Base-by-base conservation (phyloP, 768 basidiomycete genomes). In the Cystobasidium tubakii region DNA sequence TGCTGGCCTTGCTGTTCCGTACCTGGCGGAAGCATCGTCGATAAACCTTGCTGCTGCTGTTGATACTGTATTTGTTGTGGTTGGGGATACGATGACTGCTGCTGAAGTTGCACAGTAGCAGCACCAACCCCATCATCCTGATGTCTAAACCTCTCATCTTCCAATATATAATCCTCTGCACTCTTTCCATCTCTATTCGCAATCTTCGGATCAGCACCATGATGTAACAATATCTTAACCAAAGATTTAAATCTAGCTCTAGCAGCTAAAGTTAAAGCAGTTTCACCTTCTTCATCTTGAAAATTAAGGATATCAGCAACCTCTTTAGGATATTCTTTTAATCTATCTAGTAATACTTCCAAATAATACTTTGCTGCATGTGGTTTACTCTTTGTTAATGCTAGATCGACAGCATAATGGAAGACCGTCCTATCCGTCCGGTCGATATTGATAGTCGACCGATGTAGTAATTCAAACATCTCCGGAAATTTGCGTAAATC, bases 401-500 rank as follows among this genome's bases (percentile, higher is more conserved):
- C 96, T 21, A 99, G 88, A 78, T 99, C 95, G 44, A 97, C 90
- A 74, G 97, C 90, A 80, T 99, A 94, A 81, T 99, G 96, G 80
- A 99, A 98, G 13, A 98, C 90, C 36, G 95, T 98, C 15, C 95
- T 90, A 80, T 98, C 97, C 80, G 88, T 89, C 81, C 93, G 90
- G 84, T 99, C 96, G 82, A 99, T 98, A 81, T 99, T 97, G 78
- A 98, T 89, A 0, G 95, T 97, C 21, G 94, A 95, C n/a, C 92
- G 89, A 79, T 98, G 96, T 42, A 99, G 82, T 17, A 99, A 86
- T 80, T 98, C 94, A 82, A 96, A 97, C 21, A 99, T 84, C 81
- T 98, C 95, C 1, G 93, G 92, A 78, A 99, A 99, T 81, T 99
- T 99, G 77, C 96, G 90, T 60, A 98, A 90, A 81, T 99, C 96